Percentiles rank a stretch among this genome's conserved stretches.
These are phyloP conservation scores for Phytophthora multivora DNA, from an alignment of 352 stramenopile genomes.

Conservation along the genomic window DNA sequence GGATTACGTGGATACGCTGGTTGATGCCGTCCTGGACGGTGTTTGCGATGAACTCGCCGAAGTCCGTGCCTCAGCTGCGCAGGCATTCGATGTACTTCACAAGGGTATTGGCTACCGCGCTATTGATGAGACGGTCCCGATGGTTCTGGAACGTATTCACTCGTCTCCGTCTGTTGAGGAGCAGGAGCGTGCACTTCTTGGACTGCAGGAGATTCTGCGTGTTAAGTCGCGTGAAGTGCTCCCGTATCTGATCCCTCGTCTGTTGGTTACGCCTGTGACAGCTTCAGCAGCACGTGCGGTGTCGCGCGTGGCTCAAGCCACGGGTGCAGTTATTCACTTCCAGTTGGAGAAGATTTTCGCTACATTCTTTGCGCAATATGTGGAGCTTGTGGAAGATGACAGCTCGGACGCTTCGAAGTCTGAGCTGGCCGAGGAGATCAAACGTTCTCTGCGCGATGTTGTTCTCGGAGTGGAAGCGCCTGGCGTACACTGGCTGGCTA, in stretches of 20 bases:
- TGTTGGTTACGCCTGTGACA: constrained; percentile 93
- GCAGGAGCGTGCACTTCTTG: constrained; percentile 93
- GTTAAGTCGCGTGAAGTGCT: constrained; percentile 97
- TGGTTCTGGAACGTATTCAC: constrained; percentile 94
- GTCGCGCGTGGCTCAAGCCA: constrained; percentile 93
- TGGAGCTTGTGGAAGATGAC: constrained; percentile 39
- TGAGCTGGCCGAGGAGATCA: constrained; percentile 67
- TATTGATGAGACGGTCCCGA: constrained; percentile 97
- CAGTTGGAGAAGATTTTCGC: constrained; percentile 96
- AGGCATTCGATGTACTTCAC: constrained; percentile 98
- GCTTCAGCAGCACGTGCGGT: constrained; percentile 91
- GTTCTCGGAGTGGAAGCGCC: constrained; percentile 86
- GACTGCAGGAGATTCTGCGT: constrained; percentile 97
- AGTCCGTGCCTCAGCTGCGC: constrained; percentile 92
- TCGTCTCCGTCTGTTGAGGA: constrained; percentile 47
- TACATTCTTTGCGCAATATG: constrained; percentile 78
- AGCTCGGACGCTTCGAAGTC: constrained; percentile 29
- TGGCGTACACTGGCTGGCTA: constrained; percentile 95
- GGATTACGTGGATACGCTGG: constrained; percentile 97
- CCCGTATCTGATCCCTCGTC: constrained; percentile 96
- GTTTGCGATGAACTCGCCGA: constrained; percentile 94
- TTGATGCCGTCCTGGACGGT: constrained; percentile 97
- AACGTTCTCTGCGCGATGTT: constrained; percentile 72
- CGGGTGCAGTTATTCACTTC: constrained; percentile 93
- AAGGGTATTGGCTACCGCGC: constrained; percentile 94